A percentile compares a stretch with the other conserved stretches of the same genome.
Evolutionary conservation across 768 basidiomycete species (phyloP).

Genomic region (Boletus rubescentipes): DNA sequence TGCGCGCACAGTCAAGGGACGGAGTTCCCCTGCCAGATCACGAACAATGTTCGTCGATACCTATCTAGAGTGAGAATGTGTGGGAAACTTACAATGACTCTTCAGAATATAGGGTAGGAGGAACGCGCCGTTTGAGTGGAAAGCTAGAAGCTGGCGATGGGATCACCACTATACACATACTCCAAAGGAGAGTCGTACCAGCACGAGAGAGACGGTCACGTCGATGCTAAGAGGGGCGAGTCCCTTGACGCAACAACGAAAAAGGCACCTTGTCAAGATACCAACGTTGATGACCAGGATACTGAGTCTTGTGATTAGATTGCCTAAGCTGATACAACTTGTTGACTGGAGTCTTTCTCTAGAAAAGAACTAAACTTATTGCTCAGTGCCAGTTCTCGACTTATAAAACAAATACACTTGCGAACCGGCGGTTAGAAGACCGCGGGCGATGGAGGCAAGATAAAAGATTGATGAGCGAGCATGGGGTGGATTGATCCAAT

Average conservation of each 20-base stretch:
- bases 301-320: conserved; percentile 34
- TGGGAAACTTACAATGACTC: conserved; percentile 34
- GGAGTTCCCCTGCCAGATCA: no score
- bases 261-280: conserved; percentile 33
- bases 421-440: conserved; percentile 34
- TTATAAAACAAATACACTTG: conserved; percentile 35
- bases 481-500: not conserved
- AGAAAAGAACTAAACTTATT: conserved; percentile 15
- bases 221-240: conserved; percentile 26
- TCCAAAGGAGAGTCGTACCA: conserved; percentile 10
- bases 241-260: no score
- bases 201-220: conserved; percentile 26
- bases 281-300: conserved; percentile 38
- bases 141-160: conserved; percentile 31
- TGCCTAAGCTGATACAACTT: conserved; percentile 24
- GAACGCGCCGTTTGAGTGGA: conserved; percentile 36
- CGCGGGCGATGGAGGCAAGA: conserved; percentile 34
- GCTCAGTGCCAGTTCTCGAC: conserved; percentile 28
- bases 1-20: no score
- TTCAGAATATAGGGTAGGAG: conserved; percentile 39
- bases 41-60: not conserved
- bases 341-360: not conserved
- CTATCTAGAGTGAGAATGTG: not conserved
- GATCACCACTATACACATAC: not conserved
- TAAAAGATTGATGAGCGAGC: conserved; percentile 30